Evolutionary conservation across 768 basidiomycete species (phyloP).

Genomic region (Boletus rubropictus): DNA sequence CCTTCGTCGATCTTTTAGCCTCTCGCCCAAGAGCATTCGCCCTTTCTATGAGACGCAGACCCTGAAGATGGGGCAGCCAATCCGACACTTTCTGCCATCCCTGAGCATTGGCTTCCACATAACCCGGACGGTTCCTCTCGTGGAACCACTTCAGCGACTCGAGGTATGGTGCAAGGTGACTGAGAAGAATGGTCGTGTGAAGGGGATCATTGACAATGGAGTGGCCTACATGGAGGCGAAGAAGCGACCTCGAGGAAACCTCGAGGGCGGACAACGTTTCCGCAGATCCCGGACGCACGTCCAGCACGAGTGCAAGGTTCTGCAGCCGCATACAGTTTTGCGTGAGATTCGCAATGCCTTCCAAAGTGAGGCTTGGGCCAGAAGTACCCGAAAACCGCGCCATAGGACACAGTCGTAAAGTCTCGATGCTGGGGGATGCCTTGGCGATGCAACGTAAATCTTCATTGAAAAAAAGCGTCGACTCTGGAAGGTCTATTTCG

Average conservation of each 20-base stretch:
- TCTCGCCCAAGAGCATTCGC: conserved; percentile 32
- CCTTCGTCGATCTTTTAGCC: conserved; percentile 20
- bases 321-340: conserved; percentile 55
- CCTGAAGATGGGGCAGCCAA: conserved; percentile 67
- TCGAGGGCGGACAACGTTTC: conserved; percentile 42
- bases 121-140: conserved; percentile 69
- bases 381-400: conserved; percentile 55
- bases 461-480: conserved; percentile 54
- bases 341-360: conserved; percentile 55
- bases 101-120: conserved; percentile 58
- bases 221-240: conserved; percentile 70
- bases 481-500: conserved; percentile 76
- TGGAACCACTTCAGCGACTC: conserved; percentile 73
- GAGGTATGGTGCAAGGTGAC: conserved; percentile 68
- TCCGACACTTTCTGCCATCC: conserved; percentile 67
- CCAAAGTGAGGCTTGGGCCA: conserved; percentile 55
- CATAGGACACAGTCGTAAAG: conserved; percentile 60
- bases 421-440: conserved; percentile 64
- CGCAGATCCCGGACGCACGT: conserved; percentile 45
- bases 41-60: conserved; percentile 57
- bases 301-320: conserved; percentile 59
- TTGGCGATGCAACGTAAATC: conserved; percentile 56
- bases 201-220: conserved; percentile 69
- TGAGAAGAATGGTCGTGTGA: conserved; percentile 63
- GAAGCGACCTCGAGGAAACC: conserved; percentile 58